Base-by-base conservation (phyloP, 2,329 filamentous ascomycete species). In the Aspergillus vadensis region DNA sequence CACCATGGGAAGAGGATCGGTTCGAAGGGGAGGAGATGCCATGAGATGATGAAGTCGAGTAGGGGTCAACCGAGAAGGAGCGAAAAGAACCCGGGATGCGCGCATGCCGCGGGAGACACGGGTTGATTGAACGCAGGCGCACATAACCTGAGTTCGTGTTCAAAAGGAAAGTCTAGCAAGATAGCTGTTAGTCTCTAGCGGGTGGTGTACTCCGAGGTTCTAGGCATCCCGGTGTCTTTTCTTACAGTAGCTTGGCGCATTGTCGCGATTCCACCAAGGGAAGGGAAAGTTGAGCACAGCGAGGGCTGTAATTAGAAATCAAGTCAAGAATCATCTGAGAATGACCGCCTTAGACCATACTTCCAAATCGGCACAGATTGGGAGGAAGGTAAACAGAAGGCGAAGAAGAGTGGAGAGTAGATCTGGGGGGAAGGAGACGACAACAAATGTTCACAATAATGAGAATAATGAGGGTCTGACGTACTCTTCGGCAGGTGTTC, bases 211-310 rank as follows among this genome's bases (percentile, higher is more conserved):
- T 55, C 39, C 17, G 3, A 12, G n/a, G 52, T 15, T 32, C 1
- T 3, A 44, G 8, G 21, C 15, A 39, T 10, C 39, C 32, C 27
- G 36, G 36, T 36, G 32, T 36, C 30, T 36, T 44, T 30, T 61
- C 70, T 66, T 71, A 76, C 74, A 50, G 68, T 69, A 62, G 68
- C 62, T 67, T 69, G 66, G 64, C 69, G 72, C 72, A 76, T 72
- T 27, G 61, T 67, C 62, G 62, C 55, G 59, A 63, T 32, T 68
- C 36, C 55, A 57, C 36, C 23, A 50, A 60, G 36, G 52, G 58
- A 61, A 67, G 66, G 38, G 65, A 67, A 65, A 61, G 69, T 62
- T 67, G 67, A 66, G 60, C 66, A 64, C 63, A 63, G 72, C 69
- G 66, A 65, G 56, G 61, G 65, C 61, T 61, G 60, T 55, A 63